phyloP scores from a whole-genome alignment of 2,329 filamentous ascomycete genomes.

The Fusarium tricinctum region DNA sequence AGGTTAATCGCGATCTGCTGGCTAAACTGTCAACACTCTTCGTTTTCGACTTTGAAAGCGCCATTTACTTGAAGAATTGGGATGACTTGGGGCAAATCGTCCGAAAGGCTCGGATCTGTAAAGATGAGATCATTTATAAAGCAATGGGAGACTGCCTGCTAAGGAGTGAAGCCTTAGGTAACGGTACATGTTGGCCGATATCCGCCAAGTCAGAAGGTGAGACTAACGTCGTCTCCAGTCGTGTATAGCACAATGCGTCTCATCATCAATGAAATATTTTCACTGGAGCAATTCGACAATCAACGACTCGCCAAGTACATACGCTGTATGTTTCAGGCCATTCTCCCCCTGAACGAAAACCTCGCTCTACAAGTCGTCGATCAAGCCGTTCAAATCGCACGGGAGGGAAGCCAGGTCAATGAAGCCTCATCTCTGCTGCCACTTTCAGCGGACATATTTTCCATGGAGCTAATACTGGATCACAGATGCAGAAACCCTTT shows the following conservation, averaged over 20 bases:
- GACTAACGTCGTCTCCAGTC: conserved; percentile 53
- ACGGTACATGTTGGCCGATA: conserved; percentile 57
- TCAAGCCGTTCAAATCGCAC: conserved; percentile 70
- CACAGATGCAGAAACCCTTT: conserved; percentile 64
- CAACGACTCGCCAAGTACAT: conserved; percentile 80
- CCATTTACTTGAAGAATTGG: conserved; percentile 76
- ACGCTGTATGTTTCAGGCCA: conserved; percentile 79
- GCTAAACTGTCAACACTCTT: conserved; percentile 76
- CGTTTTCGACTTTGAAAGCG: conserved; percentile 84
- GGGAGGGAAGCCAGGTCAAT: conserved; percentile 63
- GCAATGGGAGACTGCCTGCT: conserved; percentile 77
- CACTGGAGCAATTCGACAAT: conserved; percentile 67
- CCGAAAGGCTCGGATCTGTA: conserved; percentile 61
- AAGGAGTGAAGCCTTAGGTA: conserved; percentile 64
- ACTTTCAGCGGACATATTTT: conserved; percentile 21
- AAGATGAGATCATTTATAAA: conserved; percentile 65
- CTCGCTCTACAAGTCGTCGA: conserved; percentile 72
- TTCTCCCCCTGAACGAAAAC: conserved; percentile 69
- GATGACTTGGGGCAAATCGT: conserved; percentile 74
- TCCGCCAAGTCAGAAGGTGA: neutral
- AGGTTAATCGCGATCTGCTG: conserved; percentile 66
- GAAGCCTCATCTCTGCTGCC: neutral
- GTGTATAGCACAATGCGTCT: conserved; percentile 70
- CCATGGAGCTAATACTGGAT: conserved; percentile 4
- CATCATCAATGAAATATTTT: conserved; percentile 78